Conservation (phyloP, 2,329 filamentous ascomycete species). For the Apiospora saccharicola region DNA sequence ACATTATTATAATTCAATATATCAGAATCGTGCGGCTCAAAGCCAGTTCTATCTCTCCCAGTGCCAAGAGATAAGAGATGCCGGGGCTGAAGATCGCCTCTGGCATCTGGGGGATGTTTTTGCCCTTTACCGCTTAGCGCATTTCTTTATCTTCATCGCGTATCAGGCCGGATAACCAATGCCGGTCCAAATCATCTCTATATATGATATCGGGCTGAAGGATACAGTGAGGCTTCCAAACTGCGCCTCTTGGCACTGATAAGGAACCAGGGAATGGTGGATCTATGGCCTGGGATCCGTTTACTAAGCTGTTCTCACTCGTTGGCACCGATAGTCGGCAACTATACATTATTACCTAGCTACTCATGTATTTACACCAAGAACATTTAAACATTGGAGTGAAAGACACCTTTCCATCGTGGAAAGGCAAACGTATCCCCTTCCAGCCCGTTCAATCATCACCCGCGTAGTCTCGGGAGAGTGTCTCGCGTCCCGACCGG, state of each 20-base stretch:
- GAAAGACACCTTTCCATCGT: too few relatives aligned
- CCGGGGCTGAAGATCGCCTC: neutral
- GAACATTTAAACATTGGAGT: neutral
- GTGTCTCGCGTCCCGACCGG: neutral
- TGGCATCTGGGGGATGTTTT: neutral
- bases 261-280: neutral
- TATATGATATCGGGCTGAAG: neutral
- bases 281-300: too few relatives aligned
- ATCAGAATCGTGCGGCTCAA: neutral
- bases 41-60: neutral
- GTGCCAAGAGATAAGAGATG: conserved; percentile 19
- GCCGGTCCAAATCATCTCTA: neutral
- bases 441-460: neutral
- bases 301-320: neutral
- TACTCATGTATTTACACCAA: too few relatives aligned
- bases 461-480: neutral
- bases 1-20: neutral
- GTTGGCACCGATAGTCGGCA: neutral
- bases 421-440: neutral
- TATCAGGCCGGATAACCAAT: neutral
- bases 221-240: neutral
- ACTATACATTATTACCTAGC: neutral
- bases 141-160: neutral
- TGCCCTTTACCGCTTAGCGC: conserved; percentile 2
- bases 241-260: neutral